Evolutionary conservation across 176 grass and related monocot genomes (phyloP), one percentile per base, ranked within the genome.

Genomic region (Rhipidocladum racemiflorum): DNA sequence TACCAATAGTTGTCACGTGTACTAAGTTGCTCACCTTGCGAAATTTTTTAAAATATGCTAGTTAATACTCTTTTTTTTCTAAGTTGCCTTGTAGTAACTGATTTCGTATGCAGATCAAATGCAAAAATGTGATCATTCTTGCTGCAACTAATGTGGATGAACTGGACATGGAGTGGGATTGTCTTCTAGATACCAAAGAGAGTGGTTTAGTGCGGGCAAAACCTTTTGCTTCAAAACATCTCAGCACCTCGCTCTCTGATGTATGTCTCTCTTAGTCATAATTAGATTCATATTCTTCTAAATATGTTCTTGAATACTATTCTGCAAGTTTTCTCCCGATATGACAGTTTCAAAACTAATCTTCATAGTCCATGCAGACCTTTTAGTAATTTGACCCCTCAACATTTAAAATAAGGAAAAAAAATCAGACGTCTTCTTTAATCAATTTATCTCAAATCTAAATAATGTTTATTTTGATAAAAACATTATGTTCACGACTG

Each of bases 131-230:
- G 48, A 86, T 91, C 43, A 84, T 91, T 84, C 85, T 99, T 76
- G 82, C 91, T 72, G 92, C 96, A 85, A 95, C 92, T 85, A 99
- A 99, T 87, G 39, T 85, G 72, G 66, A 60, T 87, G 96, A 99
- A 81, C 89, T 99, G 65, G 87, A 91, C 42, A 91, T 78, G 11
- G 87, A 95, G 65, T 99, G 92, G 92, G 88, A 85, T 86, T 99
- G 92, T 88, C 90, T 99, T 88, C 21, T 95, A 36, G 87, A 91
- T 25, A 91, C 90, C 28, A 89, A 84, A 67, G 85, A 84, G 81
- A 88, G 82, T n/a, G 86, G 86, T 73, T 81, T 97, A 83, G 61
- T 71, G 35, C 70, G 27, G 63, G 64, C 72, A 81, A 84, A 86
- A 74, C 76, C 91, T 76, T 99, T 95, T 79, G 35, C 65, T 17